Evolutionary conservation across 148 eudicot species (phyloP).

Genomic region (Chenopodium formosanum): DNA sequence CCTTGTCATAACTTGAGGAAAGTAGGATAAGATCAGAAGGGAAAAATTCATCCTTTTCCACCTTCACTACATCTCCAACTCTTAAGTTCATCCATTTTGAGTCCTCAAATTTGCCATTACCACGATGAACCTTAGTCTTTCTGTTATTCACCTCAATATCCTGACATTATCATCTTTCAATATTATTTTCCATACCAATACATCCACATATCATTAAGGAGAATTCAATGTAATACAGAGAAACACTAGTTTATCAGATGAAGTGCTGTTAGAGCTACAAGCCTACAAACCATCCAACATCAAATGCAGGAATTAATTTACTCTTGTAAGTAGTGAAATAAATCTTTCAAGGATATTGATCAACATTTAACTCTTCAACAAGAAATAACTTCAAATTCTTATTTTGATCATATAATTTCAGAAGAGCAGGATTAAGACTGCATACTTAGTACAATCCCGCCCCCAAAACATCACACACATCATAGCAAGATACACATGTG

Average conservation of each 20-base stretch:
- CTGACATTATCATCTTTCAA: constrained; percentile 29
- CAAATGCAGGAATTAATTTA: background rate
- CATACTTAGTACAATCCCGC: background rate
- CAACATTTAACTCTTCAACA: background rate
- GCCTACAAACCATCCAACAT: background rate
- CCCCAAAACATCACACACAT: background rate
- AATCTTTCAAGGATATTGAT: background rate
- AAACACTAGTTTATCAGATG: background rate
- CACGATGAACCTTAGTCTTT: constrained; percentile 36
- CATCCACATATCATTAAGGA: background rate
- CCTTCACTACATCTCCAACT: constrained; percentile 66
- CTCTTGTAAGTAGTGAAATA: too few species aligned
- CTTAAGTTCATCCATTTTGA: constrained; percentile 49
- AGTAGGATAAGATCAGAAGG: constrained; percentile 67
- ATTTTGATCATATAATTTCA: background rate
- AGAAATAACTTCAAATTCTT: background rate
- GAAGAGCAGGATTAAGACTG: background rate
- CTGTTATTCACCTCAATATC: constrained; percentile 61
- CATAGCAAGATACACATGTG: background rate
- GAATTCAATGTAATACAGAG: background rate
- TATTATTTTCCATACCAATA: background rate
- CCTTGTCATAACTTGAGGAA: constrained; percentile 66
- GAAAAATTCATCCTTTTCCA: constrained; percentile 63
- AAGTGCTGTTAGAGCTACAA: background rate
- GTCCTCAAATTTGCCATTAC: constrained; percentile 42